Base-by-base conservation (phyloP, 495 filamentous ascomycete species). In the Terfezia boudieri region DNA sequence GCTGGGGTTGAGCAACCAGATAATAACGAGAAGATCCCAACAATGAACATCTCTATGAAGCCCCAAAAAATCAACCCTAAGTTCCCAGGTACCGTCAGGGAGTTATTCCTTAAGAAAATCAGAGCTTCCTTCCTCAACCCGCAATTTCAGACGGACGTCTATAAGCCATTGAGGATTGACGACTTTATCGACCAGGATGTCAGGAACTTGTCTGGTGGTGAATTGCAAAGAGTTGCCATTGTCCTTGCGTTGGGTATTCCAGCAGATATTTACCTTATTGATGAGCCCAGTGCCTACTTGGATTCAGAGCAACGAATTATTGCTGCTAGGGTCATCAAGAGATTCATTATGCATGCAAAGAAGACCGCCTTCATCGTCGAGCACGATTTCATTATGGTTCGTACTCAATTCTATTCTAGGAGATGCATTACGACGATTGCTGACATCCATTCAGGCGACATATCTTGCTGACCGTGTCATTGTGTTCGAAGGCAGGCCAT, bases 111-210 rank as follows among this genome's bases (percentile, higher is more conserved):
- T 74, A 94, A 92, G 80, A 84, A 87, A 73, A 96, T 98, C 71
- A 94, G 92, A 76, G 79, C 85, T 49, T 81, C 90, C 14, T 96
- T 96, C 77, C 71, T 96, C 59, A 88, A 79, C 52, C 90, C 90
- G 6, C 89, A 95, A 67, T 98, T 98, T 74, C 89, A 96, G 71
- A 98, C 90, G 16, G 90, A 98, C 70, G 92, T 98, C 55, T 94
- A 96, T 73, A 96, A 96, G 73, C 90, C 90, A 14, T 77, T 98
- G 50, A 90, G 89, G 70, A 77, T 98, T 52, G 92, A 98, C 38
- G 92, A 96, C 64, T 98, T 96, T 71, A 96, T 98, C 62, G 90
- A 96, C 65, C 90, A 98, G 67, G 90, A 98, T 72, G 90, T 98
- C 54, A 92, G 94, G 74, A 90, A 96, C 68, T 71, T 98, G 62